Base-by-base conservation (phyloP, 345 rosid genomes). In the Noccaea bulbosa region DNA sequence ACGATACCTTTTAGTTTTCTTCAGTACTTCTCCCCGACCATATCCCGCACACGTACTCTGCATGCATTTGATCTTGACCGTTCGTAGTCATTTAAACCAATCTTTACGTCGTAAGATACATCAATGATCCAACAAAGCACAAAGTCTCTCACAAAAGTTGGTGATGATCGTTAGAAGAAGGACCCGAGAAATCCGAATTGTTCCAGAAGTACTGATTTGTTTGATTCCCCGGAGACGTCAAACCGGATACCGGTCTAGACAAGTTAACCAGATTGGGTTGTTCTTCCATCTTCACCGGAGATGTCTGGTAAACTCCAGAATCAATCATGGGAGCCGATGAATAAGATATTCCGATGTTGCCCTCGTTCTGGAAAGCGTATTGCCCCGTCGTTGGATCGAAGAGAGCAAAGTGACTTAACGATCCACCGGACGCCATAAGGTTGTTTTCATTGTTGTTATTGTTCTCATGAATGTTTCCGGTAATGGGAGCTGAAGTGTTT, bases 221-320 rank as follows among this genome's bases (percentile, higher is more conserved):
- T 69, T 78, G 82, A 68, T 78, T 81, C 2, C 55, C 72, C 8
- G 54, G 57, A 61, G 83, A 38, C 44, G 72, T 46, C 41, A 62
- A 64, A 38, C 62, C 50, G 17, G 79, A 33, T 45, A 64, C 55
- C 35, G 78, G 79, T 70, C 79, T 77, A 3, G 85, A 51, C 16
- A 83, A 55, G 73, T 81, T 85, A 79, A 44, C 49, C 75, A 71
- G 5, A 60, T 37, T 81, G 15, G 66, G 65, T 9, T 62, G 75
- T 15, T 69, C 81, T 77, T 89, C 96, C 79, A 73, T 83, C 79
- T 89, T 89, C 51, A 85, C 77, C 5, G 85, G 81, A 71, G 83
- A 73, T 22, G 78, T 7, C 38, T 84, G 83, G 61, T 85, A 80
- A 85, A 69, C 86, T 83, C 96, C 83, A 82, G 88, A 53, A 34